Percentiles rank a stretch among this genome's conserved stretches.
Evolutionary conservation across 2,329 filamentous ascomycete genomes (phyloP).

Genomic region (Plectosphaerella cucumerina): DNA sequence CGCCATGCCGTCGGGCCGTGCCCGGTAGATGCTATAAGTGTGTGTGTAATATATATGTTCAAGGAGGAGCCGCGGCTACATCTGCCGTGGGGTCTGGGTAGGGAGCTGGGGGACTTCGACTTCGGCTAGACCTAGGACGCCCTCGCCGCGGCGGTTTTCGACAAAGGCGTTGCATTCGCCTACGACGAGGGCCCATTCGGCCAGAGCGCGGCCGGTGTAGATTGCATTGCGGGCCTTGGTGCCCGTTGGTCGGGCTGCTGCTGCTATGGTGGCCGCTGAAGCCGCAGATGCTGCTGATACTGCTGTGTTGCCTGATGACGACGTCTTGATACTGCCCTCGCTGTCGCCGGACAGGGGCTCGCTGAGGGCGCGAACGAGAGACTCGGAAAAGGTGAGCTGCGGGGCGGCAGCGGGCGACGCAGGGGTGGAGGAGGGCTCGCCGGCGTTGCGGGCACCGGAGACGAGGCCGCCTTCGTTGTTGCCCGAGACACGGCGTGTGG

Average conservation of each 20-base stretch:
- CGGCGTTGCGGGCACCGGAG: constrained; percentile 47
- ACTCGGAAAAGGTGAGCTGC: constrained; percentile 13
- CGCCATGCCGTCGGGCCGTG: no score
- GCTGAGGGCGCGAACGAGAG: constrained; percentile 9
- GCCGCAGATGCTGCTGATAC: neutral
- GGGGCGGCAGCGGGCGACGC: constrained; percentile 12
- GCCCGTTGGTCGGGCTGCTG: constrained; percentile 36
- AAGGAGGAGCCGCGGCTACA: no score
- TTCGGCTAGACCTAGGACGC: constrained; percentile 59
- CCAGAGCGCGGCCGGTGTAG: constrained; percentile 69
- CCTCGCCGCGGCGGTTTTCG: constrained; percentile 70
- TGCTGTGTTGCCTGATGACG: constrained; percentile 1
- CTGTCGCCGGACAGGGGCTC: constrained; percentile 11
- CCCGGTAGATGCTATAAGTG: no score
- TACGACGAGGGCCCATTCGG: constrained; percentile 73
- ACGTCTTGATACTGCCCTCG: constrained; percentile 15
- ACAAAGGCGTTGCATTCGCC: constrained; percentile 79
- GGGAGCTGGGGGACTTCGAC: constrained; percentile 54
- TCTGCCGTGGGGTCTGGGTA: neutral
- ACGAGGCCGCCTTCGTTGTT: constrained; percentile 40
- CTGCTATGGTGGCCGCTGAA: neutral
- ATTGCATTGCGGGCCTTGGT: constrained; percentile 42
- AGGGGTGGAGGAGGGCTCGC: constrained; percentile 26
- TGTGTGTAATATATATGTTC: no score
- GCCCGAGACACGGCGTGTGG: constrained; percentile 45